phyloP scores from a whole-genome alignment of 805 yeast genomes.

The Ogataea pini region DNA sequence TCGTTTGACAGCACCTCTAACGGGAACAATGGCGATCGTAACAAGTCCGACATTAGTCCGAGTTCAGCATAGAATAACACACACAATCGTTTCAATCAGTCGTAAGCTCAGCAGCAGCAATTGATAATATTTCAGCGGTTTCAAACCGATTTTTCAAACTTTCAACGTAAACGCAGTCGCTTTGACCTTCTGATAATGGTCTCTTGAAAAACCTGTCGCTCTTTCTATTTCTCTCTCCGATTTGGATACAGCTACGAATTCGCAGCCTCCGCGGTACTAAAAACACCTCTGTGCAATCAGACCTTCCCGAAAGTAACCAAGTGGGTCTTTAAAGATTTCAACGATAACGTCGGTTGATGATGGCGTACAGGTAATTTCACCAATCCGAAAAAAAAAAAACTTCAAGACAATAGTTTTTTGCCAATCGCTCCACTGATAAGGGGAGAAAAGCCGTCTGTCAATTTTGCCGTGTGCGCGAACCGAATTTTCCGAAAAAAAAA shows the following conservation, averaged over 20 bases:
- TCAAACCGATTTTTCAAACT: not conserved
- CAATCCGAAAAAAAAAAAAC: not conserved
- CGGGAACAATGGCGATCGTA: conserved; percentile 51
- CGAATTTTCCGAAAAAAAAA: not conserved
- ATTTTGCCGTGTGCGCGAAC: not conserved
- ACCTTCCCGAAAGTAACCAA: not conserved
- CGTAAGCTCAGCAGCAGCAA: not conserved
- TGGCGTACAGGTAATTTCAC: not conserved
- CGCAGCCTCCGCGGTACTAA: not conserved
- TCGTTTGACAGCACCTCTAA: conserved; percentile 38
- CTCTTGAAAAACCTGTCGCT: not conserved
- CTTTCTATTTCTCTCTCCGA: not conserved
- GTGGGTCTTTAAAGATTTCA: not conserved
- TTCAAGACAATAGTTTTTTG: not conserved
- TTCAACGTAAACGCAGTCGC: not conserved
- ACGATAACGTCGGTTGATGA: not conserved
- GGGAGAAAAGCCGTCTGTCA: not conserved
- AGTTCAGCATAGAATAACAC: too few relatives aligned
- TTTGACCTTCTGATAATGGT: not conserved
- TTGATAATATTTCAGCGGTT: not conserved
- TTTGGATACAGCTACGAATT: not conserved
- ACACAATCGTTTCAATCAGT: not conserved
- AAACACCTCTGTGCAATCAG: not conserved
- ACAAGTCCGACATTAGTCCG: conserved; percentile 18
- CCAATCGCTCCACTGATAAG: conserved; percentile 4